Evolutionary conservation across 1,139 yeast genomes (phyloP).

Genomic region (Blastobotrys capitulatus): DNA sequence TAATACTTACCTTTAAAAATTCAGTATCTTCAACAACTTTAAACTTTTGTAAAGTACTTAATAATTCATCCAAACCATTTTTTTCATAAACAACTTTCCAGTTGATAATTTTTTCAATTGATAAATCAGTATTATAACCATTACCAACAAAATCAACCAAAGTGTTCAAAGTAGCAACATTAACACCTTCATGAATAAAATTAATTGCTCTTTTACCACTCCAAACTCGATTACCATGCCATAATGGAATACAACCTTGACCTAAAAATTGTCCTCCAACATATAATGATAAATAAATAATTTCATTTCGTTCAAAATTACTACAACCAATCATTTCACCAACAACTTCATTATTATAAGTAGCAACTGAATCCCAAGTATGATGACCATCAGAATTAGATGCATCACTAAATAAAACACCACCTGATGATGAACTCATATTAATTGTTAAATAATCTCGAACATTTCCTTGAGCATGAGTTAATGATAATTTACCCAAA

Average conservation of each 20-base stretch:
- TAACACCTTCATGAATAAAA: conserved; percentile 22
- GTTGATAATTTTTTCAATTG: conserved; percentile 53
- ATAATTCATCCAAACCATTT: conserved; percentile 24
- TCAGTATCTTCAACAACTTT: conserved; percentile 26
- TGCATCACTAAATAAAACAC: conserved; percentile 46
- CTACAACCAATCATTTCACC: conserved; percentile 64
- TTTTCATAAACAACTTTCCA: conserved; percentile 46
- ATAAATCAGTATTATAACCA: conserved; percentile 53
- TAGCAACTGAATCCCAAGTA: conserved; percentile 74
- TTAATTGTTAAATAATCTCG: conserved; percentile 23
- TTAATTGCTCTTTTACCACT: conserved; percentile 24
- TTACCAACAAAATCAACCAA: conserved; percentile 68
- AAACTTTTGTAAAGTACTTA: conserved; percentile 29
- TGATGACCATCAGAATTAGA: conserved; percentile 53
- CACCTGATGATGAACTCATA: conserved; percentile 26
- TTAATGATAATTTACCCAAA: conserved; percentile 25
- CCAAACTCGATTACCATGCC: conserved; percentile 28
- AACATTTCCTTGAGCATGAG: conserved; percentile 15
- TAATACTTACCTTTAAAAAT: conserved; percentile 19
- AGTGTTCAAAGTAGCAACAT: conserved; percentile 31
- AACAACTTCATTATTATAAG: conserved; percentile 63
- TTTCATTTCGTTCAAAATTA: conserved; percentile 54
- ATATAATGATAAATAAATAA: conserved; percentile 52
- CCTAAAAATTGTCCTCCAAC: conserved; percentile 61
- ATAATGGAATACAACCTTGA: conserved; percentile 38